These are phyloP conservation scores for Aspergillus incahuasiensis DNA, from an alignment of 495 filamentous ascomycete species.

Conservation along the genomic window DNA sequence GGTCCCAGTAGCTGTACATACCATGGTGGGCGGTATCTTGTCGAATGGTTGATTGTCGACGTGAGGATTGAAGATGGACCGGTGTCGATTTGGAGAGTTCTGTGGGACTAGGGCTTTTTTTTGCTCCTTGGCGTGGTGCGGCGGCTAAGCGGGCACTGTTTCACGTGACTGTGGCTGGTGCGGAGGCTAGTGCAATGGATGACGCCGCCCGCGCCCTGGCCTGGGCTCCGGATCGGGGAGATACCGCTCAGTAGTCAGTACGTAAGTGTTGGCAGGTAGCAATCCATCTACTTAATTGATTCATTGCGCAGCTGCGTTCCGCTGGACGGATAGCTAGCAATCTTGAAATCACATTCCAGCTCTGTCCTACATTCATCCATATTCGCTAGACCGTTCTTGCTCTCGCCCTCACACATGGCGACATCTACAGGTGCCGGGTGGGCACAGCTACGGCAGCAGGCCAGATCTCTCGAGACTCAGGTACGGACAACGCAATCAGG, in stretches of 20 bases:
- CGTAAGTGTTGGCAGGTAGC: background rate
- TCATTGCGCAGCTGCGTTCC: conserved; percentile 1
- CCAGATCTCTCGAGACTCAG: conserved; percentile 85
- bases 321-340: conserved; percentile 8
- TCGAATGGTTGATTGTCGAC: conserved; percentile 46
- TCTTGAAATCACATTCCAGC: background rate
- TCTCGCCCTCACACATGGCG: conserved; percentile 53
- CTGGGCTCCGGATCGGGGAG: background rate
- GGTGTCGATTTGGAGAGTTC: conserved; percentile 41
- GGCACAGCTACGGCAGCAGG: conserved; percentile 93
- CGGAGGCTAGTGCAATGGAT: background rate
- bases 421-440: conserved; percentile 77
- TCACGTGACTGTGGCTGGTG: conserved; percentile 25
- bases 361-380: background rate
- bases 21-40: conserved; percentile 46
- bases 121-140: conserved; percentile 24
- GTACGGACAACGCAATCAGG: conserved; percentile 40
- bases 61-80: conserved; percentile 49
- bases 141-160: conserved; percentile 33
- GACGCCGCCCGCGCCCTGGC: background rate
- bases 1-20: conserved; percentile 35
- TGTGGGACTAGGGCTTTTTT: conserved; percentile 53
- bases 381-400: background rate
- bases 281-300: background rate
- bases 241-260: background rate